Conservation (phyloP, 2,329 filamentous ascomycete species). For the Harringtonia aguacate region DNA sequence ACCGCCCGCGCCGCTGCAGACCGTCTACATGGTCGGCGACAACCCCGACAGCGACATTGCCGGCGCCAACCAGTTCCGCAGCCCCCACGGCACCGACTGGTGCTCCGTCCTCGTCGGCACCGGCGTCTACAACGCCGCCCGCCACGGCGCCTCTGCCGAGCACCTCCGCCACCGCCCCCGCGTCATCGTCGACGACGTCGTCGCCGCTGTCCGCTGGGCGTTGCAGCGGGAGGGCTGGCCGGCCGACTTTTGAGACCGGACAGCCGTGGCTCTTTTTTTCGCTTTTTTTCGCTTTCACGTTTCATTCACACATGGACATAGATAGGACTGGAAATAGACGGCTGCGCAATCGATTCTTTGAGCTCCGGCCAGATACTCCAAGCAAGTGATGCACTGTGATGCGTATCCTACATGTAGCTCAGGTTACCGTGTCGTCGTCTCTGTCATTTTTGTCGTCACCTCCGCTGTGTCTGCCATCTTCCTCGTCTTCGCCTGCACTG, state of each 20-base stretch:
- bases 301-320: too few species aligned
- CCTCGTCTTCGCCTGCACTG: too few species aligned
- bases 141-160: constrained; percentile 7
- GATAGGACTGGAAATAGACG: too few species aligned
- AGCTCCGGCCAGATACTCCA: too few species aligned
- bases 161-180: constrained; percentile 15
- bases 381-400: too few species aligned
- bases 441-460: neutral
- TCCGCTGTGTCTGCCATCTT: too few species aligned
- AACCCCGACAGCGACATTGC: constrained; percentile 84
- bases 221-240: constrained; percentile 19
- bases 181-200: constrained; percentile 17
- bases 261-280: too few species aligned
- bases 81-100: constrained; percentile 43
- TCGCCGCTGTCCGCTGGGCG: constrained; percentile 19
- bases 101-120: constrained; percentile 20
- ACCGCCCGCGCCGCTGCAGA: constrained; percentile 41
- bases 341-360: too few species aligned
- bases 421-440: too few species aligned
- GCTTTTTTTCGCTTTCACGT: too few species aligned
- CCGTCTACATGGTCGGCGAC: constrained; percentile 91
- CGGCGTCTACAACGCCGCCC: constrained; percentile 18
- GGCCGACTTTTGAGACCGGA: constrained; percentile 7
- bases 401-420: too few species aligned
- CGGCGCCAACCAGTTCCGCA: constrained; percentile 69